Percentiles rank a stretch among this genome's conserved stretches.
Evolutionary conservation across 441 rosid species (phyloP).

Genomic region (Biscutella laevigata): DNA sequence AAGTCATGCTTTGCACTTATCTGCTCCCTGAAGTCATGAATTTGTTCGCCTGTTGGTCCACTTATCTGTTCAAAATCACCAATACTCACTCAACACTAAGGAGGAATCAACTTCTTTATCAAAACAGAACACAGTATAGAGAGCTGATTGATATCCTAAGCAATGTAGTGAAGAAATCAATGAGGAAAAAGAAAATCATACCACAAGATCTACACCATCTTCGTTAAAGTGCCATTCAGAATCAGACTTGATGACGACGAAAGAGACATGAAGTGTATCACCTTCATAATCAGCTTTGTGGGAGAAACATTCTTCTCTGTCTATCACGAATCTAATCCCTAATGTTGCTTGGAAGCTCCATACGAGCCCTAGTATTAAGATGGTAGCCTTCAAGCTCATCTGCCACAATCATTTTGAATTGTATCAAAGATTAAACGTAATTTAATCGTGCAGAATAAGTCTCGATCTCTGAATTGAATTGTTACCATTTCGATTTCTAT

Average conservation of each 20-base stretch:
- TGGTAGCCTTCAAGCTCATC: constrained; percentile 28
- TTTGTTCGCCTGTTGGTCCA: constrained; percentile 45
- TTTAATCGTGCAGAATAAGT: neutral
- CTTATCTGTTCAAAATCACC: constrained; percentile 29
- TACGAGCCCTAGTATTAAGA: constrained; percentile 25
- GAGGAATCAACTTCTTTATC: neutral
- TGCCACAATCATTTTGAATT: neutral
- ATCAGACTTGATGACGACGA: constrained; percentile 59
- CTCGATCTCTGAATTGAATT: neutral
- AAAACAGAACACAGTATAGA: neutral
- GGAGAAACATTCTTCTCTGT: constrained; percentile 67
- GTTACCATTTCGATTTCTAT: constrained; percentile 10
- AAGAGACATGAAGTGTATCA: constrained; percentile 57
- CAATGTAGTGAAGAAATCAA: neutral
- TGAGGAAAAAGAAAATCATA: constrained; percentile 6
- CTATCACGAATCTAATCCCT: constrained; percentile 63
- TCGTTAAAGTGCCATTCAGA: constrained; percentile 47
- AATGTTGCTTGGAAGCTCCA: constrained; percentile 29
- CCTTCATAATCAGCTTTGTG: constrained; percentile 57
- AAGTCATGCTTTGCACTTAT: constrained; percentile 46
- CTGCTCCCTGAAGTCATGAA: constrained; percentile 49
- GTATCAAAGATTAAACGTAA: neutral
- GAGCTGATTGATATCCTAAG: neutral
- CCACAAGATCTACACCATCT: constrained; percentile 64
- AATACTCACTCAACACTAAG: neutral